A percentile compares a stretch with the other conserved stretches of the same genome.
Conservation (phyloP, 768 basidiomycete species). For the Candolleomyces eurysporus region DNA sequence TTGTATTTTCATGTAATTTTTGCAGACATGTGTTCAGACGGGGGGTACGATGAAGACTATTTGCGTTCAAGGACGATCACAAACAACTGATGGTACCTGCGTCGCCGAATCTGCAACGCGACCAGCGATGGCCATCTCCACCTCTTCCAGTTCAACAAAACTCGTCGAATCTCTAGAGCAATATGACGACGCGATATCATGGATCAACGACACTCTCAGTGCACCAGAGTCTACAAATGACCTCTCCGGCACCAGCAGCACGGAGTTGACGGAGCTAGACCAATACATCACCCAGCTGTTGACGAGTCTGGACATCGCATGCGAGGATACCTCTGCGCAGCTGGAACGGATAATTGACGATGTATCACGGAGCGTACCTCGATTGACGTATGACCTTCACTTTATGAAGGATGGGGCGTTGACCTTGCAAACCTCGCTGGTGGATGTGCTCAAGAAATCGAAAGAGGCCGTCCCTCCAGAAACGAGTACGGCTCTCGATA, state of each 20-base stretch:
- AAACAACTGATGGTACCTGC: neutral
- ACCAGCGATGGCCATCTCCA: slow-evolving; percentile 25
- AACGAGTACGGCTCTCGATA: slow-evolving; percentile 69
- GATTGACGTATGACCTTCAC: slow-evolving; percentile 93
- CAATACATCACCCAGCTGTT: slow-evolving; percentile 73
- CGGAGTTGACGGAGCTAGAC: slow-evolving; percentile 60
- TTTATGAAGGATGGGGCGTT: slow-evolving; percentile 94
- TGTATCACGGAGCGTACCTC: slow-evolving; percentile 86
- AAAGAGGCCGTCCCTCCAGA: slow-evolving; percentile 49
- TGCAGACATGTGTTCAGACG: neutral
- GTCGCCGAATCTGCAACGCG: neutral
- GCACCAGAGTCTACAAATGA: slow-evolving; percentile 30
- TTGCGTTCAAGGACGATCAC: neutral
- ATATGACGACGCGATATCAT: slow-evolving; percentile 60
- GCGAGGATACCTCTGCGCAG: slow-evolving; percentile 82
- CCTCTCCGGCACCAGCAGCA: slow-evolving; percentile 16
- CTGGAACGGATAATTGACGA: slow-evolving; percentile 91
- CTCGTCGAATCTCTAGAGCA: slow-evolving; percentile 55
- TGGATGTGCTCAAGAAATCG: slow-evolving; percentile 57
- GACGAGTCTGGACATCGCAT: slow-evolving; percentile 79
- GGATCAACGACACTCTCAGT: slow-evolving; percentile 67
- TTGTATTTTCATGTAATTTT: neutral
- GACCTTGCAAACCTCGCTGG: slow-evolving; percentile 66
- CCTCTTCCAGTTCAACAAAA: slow-evolving; percentile 35
- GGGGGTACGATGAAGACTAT: neutral